Conservation (phyloP, 2,329 filamentous ascomycete genomes). For the Allantophomopsis cytisporea region DNA sequence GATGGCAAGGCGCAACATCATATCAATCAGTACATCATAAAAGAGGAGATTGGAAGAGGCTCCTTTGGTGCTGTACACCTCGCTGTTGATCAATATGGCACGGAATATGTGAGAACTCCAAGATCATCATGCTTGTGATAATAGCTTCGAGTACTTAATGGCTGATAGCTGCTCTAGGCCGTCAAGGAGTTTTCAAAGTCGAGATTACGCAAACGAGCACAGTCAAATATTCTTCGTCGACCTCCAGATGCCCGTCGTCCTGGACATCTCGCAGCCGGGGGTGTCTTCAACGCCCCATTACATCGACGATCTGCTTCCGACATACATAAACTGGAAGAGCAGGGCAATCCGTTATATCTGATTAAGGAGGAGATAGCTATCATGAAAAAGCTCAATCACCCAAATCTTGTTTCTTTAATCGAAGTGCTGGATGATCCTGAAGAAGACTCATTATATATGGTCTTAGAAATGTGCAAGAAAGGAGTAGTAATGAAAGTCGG, state of each 20-base stretch:
- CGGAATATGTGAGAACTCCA: constrained; percentile 65
- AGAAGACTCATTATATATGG: constrained; percentile 96
- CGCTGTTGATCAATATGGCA: constrained; percentile 78
- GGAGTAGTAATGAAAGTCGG: constrained; percentile 95
- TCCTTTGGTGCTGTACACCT: constrained; percentile 91
- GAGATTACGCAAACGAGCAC: constrained; percentile 74
- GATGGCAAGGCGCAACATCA: constrained; percentile 71
- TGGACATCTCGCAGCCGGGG: constrained; percentile 27
- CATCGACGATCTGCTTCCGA: constrained; percentile 41
- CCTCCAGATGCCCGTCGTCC: constrained; percentile 38
- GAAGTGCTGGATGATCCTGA: constrained; percentile 93
- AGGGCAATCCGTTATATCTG: constrained; percentile 60
- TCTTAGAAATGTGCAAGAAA: constrained; percentile 97
- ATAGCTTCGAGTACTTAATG: not conserved
- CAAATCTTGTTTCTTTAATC: constrained; percentile 82
- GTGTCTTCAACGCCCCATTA: constrained; percentile 24
- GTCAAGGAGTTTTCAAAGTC: constrained; percentile 97
- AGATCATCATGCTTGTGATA: too few relatives aligned
- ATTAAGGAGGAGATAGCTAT: constrained; percentile 96
- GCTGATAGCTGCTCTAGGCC: constrained; percentile 39
- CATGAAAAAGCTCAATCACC: constrained; percentile 97
- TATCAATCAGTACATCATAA: constrained; percentile 91
- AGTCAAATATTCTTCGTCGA: constrained; percentile 71
- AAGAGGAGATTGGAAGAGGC: constrained; percentile 90
- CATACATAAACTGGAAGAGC: constrained; percentile 41